Percentiles rank a stretch among this genome's conserved stretches.
phyloP scores from a whole-genome alignment of 768 basidiomycete species.

The Pleurotus djamor region DNA sequence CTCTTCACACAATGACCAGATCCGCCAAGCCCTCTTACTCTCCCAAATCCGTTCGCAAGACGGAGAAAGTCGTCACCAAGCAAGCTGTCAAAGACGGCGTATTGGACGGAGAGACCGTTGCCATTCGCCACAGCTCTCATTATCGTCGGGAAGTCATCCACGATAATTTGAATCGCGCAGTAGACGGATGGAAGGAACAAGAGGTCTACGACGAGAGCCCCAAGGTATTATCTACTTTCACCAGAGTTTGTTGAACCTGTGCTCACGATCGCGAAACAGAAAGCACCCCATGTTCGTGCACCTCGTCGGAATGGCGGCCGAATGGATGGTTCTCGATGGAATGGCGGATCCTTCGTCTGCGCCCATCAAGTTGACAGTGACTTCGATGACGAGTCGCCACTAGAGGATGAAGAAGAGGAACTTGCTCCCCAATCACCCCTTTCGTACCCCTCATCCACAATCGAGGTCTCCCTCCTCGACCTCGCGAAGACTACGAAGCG shows the following conservation, averaged over 20 bases:
- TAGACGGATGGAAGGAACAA: not conserved
- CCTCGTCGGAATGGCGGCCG: slow-evolving; percentile 18
- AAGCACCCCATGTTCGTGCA: not conserved
- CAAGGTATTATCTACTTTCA: slow-evolving; percentile 1
- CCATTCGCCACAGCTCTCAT: not conserved
- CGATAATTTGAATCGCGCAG: not conserved
- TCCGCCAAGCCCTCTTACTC: slow-evolving; percentile 10
- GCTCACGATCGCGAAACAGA: not conserved
- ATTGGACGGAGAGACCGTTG: not conserved
- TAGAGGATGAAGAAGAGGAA: not conserved
- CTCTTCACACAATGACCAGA: slow-evolving; percentile 8
- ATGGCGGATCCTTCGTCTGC: slow-evolving; percentile 19
- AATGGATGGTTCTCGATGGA: slow-evolving; percentile 22
- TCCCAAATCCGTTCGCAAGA: slow-evolving; percentile 11
- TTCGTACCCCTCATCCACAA: not conserved
- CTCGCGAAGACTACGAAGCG: not conserved
- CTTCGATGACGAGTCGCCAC: slow-evolving; percentile 3
- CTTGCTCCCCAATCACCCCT: not conserved
- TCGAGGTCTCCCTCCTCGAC: not conserved
- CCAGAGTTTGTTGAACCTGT: not conserved
- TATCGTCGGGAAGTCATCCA: not conserved
- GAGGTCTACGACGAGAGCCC: slow-evolving; percentile 6
- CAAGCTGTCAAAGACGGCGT: not conserved
- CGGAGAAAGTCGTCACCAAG: slow-evolving; percentile 8
- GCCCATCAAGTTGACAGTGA: slow-evolving; percentile 19